Base-by-base conservation (phyloP, 2,329 filamentous ascomycete species). In the Fonsecaea nubica region DNA sequence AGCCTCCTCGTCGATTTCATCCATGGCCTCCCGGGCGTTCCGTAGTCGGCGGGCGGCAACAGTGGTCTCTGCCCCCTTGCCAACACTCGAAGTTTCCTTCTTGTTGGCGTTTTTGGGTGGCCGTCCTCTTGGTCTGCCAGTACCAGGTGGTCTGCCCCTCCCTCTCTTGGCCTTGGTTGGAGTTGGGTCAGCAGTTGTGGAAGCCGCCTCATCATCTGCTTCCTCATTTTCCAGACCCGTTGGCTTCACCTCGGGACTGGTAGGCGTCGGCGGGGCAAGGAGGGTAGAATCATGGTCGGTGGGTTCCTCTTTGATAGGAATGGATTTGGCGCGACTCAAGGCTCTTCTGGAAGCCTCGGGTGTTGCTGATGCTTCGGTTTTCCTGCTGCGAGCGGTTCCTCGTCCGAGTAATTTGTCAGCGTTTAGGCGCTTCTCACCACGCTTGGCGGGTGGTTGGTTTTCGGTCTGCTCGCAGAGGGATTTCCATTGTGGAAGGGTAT, bases 401-500 rank as follows among this genome's bases (percentile, higher is more conserved):
- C 71, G 64, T 9, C 71, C 72, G 3, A 73, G 62, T n/a, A 72
- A 50, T 48, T 70, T 72, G 63, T 73, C 72, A 18, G 72, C 72
- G 52, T 73, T 73, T 57, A 72, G 35, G 35, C 82, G 78, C 67
- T 82, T 76, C 67, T 84, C 82, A 50, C 96, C 95, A 76, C 95
- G 89, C 74, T 89, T 89, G 5, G 95, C 95, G 0, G 95, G 95
- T 9, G 95, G 95, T 74, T 98, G 95, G 77, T 99, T 93, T 74
- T 97, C 93, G 76, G 92, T 93, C 79, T 97, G 93, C 70, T 97
- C 92, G 76, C 93, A 97, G 45, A 98, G 85, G 63, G 92, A 87
- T 72, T 93, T 92, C 95, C 95, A 99, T 79, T 99, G 93, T 0
- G 94, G 94, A 4, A 99, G 84, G 73, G 97, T 99, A 82, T 99